A percentile compares a stretch with the other conserved stretches of the same genome.
phyloP scores from a whole-genome alignment of 352 stramenopile species.

The Globisporangium apiculatum region DNA sequence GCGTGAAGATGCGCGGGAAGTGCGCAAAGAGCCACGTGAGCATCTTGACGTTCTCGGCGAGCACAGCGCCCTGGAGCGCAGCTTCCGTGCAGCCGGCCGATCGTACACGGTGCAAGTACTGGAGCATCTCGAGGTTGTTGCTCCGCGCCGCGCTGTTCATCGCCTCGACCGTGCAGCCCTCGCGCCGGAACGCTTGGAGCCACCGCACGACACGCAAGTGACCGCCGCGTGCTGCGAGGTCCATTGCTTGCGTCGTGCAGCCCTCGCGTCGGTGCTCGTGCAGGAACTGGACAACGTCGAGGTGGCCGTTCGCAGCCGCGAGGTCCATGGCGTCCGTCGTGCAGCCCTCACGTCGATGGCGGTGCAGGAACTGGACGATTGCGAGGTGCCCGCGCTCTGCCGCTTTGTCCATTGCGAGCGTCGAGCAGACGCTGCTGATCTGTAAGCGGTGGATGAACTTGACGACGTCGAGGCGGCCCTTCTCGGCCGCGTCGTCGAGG shows the following conservation, averaged over 20 bases:
- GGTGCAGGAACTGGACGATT: conserved; percentile 23
- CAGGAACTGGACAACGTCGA: conserved; percentile 19
- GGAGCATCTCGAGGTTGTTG: conserved; percentile 12
- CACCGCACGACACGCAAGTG: conserved; percentile 24
- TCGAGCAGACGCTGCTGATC: conserved; percentile 8
- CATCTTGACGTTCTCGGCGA: conserved; percentile 12
- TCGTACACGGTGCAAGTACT: conserved; percentile 10
- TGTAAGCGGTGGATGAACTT: conserved; percentile 16
- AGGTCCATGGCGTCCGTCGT: conserved; percentile 24
- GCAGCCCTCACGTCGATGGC: conserved; percentile 19
- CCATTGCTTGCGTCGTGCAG: conserved; percentile 22
- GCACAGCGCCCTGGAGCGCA: conserved; percentile 12
- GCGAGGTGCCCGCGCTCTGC: conserved; percentile 23
- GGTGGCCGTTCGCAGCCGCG: conserved; percentile 18
- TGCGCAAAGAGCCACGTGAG: conserved; percentile 15
- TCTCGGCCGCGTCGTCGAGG: conserved; percentile 21
- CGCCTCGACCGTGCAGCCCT: conserved; percentile 18
- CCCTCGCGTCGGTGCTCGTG: conserved; percentile 24
- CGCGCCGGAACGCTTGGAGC: conserved; percentile 17
- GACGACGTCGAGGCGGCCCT: conserved; percentile 20
- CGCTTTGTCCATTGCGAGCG: conserved; percentile 24
- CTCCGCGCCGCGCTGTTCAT: conserved; percentile 10
- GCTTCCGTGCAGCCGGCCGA: conserved; percentile 8
- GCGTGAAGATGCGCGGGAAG: conserved; percentile 13
- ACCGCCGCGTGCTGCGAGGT: conserved; percentile 15